These are phyloP conservation scores for Ascochyta koolunga DNA, from an alignment of 2,329 filamentous ascomycete species.

Conservation along the genomic window DNA sequence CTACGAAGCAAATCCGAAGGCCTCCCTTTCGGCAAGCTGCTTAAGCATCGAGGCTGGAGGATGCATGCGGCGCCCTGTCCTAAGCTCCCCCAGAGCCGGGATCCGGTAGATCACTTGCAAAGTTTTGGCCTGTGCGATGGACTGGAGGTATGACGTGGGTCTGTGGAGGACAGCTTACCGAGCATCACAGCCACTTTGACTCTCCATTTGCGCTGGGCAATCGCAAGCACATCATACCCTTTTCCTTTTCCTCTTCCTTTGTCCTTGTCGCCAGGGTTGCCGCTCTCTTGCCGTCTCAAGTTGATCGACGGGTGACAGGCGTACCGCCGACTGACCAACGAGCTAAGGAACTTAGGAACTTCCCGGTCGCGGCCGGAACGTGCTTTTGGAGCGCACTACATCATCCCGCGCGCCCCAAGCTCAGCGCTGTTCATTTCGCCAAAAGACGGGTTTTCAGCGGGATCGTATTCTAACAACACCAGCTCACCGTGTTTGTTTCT, in stretches of 20 bases:
- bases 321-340: constrained; percentile 24
- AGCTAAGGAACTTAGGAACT: constrained; percentile 15
- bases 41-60: constrained; percentile 2
- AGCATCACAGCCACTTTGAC: not conserved
- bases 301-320: not conserved
- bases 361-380: constrained; percentile 24
- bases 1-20: not conserved
- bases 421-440: constrained; percentile 14
- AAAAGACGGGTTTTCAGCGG: constrained; percentile 10
- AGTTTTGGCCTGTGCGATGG: constrained; percentile 7
- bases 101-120: constrained; percentile 5
- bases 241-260: not conserved
- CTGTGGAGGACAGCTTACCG: not conserved
- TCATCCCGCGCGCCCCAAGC: constrained; percentile 16
- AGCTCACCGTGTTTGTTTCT: constrained; percentile 4
- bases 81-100: not conserved
- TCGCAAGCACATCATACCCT: not conserved
- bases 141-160: constrained; percentile 9
- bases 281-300: not conserved
- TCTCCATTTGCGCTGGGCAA: not conserved
- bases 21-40: not conserved
- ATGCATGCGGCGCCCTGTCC: not conserved
- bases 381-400: constrained; percentile 22
- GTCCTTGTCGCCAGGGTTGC: not conserved
- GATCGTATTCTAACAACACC: constrained; percentile 8